Evolutionary conservation across 305 asterid species (phyloP).

Genomic region (Stenogyne calaminthoides): DNA sequence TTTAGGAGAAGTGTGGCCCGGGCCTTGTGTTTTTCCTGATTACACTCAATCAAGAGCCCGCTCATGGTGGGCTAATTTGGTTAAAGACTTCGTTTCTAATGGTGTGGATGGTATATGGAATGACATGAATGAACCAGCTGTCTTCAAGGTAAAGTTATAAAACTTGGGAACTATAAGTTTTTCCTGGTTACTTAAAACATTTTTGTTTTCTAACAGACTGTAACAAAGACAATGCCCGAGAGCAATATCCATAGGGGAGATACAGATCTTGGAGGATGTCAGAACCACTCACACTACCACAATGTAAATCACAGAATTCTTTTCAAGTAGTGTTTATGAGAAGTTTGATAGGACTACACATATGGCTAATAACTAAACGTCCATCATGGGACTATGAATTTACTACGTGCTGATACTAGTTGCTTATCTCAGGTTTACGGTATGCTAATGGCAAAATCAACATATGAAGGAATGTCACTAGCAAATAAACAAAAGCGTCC

Average conservation of each 20-base stretch:
- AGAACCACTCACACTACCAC: conserved; percentile 83
- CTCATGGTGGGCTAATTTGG: conserved; percentile 87
- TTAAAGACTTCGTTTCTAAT: conserved; percentile 62
- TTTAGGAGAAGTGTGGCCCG: conserved; percentile 92
- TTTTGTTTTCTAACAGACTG: conserved; percentile 50
- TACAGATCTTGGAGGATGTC: conserved; percentile 79
- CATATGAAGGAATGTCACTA: conserved; percentile 79
- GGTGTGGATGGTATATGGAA: conserved; percentile 97
- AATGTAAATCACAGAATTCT: conserved; percentile 48
- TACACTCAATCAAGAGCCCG: conserved; percentile 70
- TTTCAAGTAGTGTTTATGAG: neutral
- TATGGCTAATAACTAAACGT: conserved; percentile 8
- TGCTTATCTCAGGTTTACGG: conserved; percentile 69
- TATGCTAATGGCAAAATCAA: conserved; percentile 90
- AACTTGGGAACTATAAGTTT: neutral
- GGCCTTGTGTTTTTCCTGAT: conserved; percentile 92
- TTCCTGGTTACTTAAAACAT: conserved; percentile 9
- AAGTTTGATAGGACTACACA: neutral
- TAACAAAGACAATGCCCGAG: conserved; percentile 96
- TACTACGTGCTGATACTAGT: conserved; percentile 6
- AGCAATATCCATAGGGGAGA: conserved; percentile 87
- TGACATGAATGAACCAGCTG: conserved; percentile 94
- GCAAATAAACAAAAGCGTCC: conserved; percentile 74
- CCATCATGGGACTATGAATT: conserved; percentile 6
- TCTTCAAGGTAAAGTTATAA: conserved; percentile 66